Evolutionary conservation across 768 basidiomycete genomes (phyloP).

Genomic region (Psilocybe sp.): DNA sequence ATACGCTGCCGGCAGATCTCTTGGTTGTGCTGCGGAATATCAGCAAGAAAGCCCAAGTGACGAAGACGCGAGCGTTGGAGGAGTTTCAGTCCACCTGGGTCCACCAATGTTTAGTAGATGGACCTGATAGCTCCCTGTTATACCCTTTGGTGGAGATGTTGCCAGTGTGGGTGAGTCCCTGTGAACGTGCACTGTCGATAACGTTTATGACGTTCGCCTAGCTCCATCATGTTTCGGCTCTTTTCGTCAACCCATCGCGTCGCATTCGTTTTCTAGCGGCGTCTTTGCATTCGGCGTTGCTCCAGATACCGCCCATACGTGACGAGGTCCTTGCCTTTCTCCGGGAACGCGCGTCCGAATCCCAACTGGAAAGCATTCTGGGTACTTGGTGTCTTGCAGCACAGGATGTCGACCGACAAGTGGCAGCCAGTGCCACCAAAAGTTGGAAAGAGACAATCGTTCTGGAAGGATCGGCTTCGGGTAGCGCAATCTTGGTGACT

Average conservation of each 20-base stretch:
- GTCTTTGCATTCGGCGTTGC: slow-evolving; percentile 60
- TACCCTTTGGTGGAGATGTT: slow-evolving; percentile 56
- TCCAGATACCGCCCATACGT: slow-evolving; percentile 49
- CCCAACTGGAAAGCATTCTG: slow-evolving; percentile 54
- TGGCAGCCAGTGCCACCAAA: slow-evolving; percentile 45
- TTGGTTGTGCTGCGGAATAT: slow-evolving; percentile 78
- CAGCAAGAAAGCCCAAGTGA: slow-evolving; percentile 87
- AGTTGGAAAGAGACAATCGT: slow-evolving; percentile 48
- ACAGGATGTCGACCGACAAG: slow-evolving; percentile 68
- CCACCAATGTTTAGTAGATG: slow-evolving; percentile 43
- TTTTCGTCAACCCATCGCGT: slow-evolving; percentile 79
- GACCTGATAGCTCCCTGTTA: slow-evolving; percentile 36
- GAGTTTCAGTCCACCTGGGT: slow-evolving; percentile 74
- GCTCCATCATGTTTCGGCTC: slow-evolving; percentile 84
- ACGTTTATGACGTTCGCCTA: slow-evolving; percentile 25
- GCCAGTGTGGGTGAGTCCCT: slow-evolving; percentile 86
- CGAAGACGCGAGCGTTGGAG: slow-evolving; percentile 81
- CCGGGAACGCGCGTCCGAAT: slow-evolving; percentile 41
- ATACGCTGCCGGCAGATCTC: slow-evolving; percentile 74
- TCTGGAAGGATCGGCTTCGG: slow-evolving; percentile 6
- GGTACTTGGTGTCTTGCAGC: slow-evolving; percentile 74
- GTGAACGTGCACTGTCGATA: background rate
- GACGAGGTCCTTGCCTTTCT: slow-evolving; percentile 50
- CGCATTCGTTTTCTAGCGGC: slow-evolving; percentile 65
- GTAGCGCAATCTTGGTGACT: slow-evolving; percentile 28